These are phyloP conservation scores for Raddia guianensis DNA, from an alignment of 176 grass and related monocot species.

Conservation along the genomic window DNA sequence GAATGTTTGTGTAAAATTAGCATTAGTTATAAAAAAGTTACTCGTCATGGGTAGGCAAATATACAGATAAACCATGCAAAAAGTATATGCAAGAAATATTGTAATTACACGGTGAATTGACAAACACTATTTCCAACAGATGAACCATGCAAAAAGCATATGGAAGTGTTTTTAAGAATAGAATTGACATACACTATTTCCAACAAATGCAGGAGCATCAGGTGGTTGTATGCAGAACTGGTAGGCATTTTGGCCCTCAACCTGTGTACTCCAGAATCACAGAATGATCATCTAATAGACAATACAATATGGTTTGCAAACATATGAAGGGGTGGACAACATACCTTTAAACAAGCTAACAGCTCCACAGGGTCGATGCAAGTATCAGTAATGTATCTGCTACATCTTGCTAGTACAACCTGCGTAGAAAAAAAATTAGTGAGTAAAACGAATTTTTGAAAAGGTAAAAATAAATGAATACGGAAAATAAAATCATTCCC, in stretches of 20 bases:
- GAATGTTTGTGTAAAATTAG: slow-evolving; percentile 61
- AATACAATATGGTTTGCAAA: background rate
- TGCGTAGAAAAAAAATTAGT: slow-evolving; percentile 30
- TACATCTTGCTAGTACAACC: slow-evolving; percentile 94
- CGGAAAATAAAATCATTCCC: background rate
- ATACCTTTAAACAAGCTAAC: slow-evolving; percentile 71
- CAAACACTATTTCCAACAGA: slow-evolving; percentile 99
- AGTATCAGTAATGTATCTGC: slow-evolving; percentile 82
- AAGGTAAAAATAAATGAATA: slow-evolving; percentile 9
- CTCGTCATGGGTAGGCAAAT: background rate
- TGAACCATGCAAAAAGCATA: background rate
- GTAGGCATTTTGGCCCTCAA: slow-evolving; percentile 93
- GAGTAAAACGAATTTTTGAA: background rate
- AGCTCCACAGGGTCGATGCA: slow-evolving; percentile 76
- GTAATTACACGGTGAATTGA: background rate
- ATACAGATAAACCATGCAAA: background rate
- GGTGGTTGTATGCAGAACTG: slow-evolving; percentile 93
- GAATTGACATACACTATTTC: slow-evolving; percentile 86
- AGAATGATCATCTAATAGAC: background rate
- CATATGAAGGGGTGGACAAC: background rate
- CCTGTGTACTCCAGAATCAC: slow-evolving; percentile 37
- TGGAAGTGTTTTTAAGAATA: background rate
- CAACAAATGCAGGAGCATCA: slow-evolving; percentile 82
- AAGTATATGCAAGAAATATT: background rate
- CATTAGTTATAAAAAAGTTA: slow-evolving; percentile 62